phyloP scores from a whole-genome alignment of 768 basidiomycete genomes.

The Auriscalpium orientale region DNA sequence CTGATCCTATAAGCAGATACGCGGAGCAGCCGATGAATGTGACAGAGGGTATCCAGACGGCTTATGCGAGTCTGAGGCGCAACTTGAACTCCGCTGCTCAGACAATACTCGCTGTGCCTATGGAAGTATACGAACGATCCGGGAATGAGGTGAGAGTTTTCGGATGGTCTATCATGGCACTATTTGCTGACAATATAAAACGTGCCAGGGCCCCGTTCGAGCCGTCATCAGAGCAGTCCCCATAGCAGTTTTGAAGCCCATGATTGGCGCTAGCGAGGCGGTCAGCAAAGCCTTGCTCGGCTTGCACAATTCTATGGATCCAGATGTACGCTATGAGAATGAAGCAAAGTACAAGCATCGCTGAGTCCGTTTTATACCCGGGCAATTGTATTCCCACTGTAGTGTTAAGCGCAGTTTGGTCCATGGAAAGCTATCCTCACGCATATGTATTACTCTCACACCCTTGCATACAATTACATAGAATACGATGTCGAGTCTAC shows the following conservation, averaged over 20 bases:
- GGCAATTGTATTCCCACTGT: conserved; percentile 7
- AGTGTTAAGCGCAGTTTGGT: conserved; percentile 2
- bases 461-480: conserved; percentile 2
- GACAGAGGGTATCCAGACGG: conserved; percentile 81
- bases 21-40: conserved; percentile 85
- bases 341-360: conserved; percentile 93
- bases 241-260: conserved; percentile 93
- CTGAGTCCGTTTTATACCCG: conserved; percentile 22
- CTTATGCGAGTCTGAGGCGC: conserved; percentile 80
- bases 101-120: conserved; percentile 96
- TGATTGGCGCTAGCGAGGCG: conserved; percentile 97
- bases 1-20: conserved; percentile 75
- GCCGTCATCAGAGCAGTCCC: conserved; percentile 96
- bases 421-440: no score
- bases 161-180: not conserved
- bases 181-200: conserved; percentile 2
- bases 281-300: conserved; percentile 94
- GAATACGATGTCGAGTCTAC: not conserved
- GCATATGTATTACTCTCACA: not conserved
- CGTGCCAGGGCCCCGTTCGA: conserved; percentile 73
- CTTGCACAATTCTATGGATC: conserved; percentile 88
- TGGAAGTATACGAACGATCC: conserved; percentile 96
- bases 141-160: conserved; percentile 68
- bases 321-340: conserved; percentile 71
- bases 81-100: conserved; percentile 94